Percentiles rank a stretch among this genome's conserved stretches.
These are phyloP conservation scores for Leishmania tarentolae DNA, from an alignment of 208 protist species.

Conservation along the genomic window DNA sequence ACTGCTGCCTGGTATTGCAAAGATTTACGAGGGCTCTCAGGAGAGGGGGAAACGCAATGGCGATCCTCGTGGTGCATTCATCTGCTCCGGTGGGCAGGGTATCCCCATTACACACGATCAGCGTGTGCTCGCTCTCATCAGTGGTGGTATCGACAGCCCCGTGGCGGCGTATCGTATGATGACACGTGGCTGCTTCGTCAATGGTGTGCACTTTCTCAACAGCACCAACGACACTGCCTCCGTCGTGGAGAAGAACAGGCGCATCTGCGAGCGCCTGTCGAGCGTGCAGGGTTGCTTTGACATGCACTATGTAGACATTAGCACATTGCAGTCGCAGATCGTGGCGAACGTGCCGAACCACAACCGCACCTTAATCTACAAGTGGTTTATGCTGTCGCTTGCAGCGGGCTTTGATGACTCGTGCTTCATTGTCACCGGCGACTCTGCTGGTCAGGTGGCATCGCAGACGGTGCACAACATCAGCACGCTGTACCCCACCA, in stretches of 20 bases:
- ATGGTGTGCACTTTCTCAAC: conserved; percentile 81
- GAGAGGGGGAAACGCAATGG: conserved; percentile 37
- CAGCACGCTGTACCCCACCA: conserved; percentile 71
- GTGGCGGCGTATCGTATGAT: conserved; percentile 90
- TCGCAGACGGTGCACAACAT: conserved; percentile 88
- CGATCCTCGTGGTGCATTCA: conserved; percentile 57
- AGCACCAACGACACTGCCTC: conserved; percentile 83
- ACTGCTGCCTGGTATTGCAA: conserved; percentile 73
- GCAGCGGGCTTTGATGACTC: conserved; percentile 61
- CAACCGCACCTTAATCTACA: conserved; percentile 88
- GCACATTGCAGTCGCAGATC: conserved; percentile 81
- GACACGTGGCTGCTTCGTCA: conserved; percentile 76
- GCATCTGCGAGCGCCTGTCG: conserved; percentile 66
- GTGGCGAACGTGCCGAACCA: conserved; percentile 75
- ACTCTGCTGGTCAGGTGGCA: conserved; percentile 83
- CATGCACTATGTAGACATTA: conserved; percentile 87
- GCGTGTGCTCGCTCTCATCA: conserved; percentile 67
- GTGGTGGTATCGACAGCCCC: conserved; percentile 86
- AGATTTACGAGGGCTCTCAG: conserved; percentile 57
- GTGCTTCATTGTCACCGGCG: conserved; percentile 68
- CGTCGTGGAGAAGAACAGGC: conserved; percentile 78
- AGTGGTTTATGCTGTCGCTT: conserved; percentile 86
- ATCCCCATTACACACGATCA: conserved; percentile 69
- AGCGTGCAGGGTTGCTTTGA: conserved; percentile 71
- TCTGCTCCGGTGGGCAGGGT: conserved; percentile 66